Conservation (phyloP, 2,329 filamentous ascomycete genomes). For the Xylariales sp. region DNA sequence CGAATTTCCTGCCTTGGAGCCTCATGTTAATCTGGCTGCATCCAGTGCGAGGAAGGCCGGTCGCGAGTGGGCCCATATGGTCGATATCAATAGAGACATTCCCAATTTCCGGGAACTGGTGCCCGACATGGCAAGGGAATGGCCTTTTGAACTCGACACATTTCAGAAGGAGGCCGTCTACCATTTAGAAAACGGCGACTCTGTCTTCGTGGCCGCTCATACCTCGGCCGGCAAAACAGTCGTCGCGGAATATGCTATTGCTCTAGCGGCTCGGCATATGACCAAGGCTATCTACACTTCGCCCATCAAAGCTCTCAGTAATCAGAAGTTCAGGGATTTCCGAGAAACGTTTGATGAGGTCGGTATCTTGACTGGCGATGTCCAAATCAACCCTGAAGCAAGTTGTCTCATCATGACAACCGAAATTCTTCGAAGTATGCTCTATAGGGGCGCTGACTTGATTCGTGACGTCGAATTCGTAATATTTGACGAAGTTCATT, state of each 20-base stretch:
- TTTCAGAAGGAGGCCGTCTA: constrained; percentile 99
- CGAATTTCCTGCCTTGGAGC: constrained; percentile 92
- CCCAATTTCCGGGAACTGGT: constrained; percentile 94
- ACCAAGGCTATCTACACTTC: constrained; percentile 99
- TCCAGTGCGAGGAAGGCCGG: constrained; percentile 79
- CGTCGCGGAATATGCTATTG: constrained; percentile 97
- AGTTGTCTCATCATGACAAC: constrained; percentile 99
- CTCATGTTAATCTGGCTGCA: constrained; percentile 79
- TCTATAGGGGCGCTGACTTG: constrained; percentile 93
- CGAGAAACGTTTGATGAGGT: constrained; percentile 91
- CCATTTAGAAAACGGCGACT: constrained; percentile 95
- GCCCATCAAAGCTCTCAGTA: constrained; percentile 97
- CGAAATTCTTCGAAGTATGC: constrained; percentile 97
- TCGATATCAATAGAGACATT: constrained; percentile 92
- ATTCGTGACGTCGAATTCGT: constrained; percentile 98
- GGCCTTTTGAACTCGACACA: constrained; percentile 96
- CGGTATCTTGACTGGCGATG: constrained; percentile 95
- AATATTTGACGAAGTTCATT: constrained; percentile 99
- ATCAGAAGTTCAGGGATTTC: constrained; percentile 98
- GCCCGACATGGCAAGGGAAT: constrained; percentile 94
- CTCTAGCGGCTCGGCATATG: constrained; percentile 97
- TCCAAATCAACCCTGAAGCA: constrained; percentile 96
- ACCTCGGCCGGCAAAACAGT: constrained; percentile 98
- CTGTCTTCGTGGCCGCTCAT: constrained; percentile 96
- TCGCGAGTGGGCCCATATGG: constrained; percentile 97